Evolutionary conservation across 805 yeast genomes (phyloP), one percentile per base, ranked within the genome.

Genomic region (Suhomyces vadensis): DNA sequence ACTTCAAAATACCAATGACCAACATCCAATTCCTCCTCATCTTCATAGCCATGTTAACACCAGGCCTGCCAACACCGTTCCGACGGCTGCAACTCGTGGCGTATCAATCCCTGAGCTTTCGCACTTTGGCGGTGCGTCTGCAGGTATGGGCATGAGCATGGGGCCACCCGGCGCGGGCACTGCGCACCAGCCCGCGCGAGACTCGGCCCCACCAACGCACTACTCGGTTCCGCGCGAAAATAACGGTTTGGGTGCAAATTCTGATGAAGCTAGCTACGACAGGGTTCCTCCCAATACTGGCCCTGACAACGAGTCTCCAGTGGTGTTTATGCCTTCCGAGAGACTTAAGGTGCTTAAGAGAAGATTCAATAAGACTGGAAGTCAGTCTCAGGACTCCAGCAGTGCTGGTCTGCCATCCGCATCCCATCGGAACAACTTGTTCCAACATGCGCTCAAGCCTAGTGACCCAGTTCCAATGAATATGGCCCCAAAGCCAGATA

Each of bases 241-340:
- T 7, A 13, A 36, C 25, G 13, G 29, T 22, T 6, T n/a, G 21
- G 26, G 1, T n/a, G 27, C 39, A 5, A 20, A 36, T 10, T 17
- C 16, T 13, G 38, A 19, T 20, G 36, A 23, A 25, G 16, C n/a
- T n/a, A n/a, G n/a, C n/a, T n/a, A 16, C 33, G 9, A 29, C 14
- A 20, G 16, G n/a, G 33, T 33, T 13, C 39, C 46, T 1, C 42
- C 33, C 6, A 16, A 8, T 20, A 20, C 20, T 2, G 33, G 10
- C 16, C 31, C 33, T 10, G 33, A 25, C 10, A 26, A 13, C 14
- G 17, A 11, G 5, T 10, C 39, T 16, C 23, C 11, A n/a, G 38
- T 46, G n/a, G 35, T 48, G 6, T 60, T 61, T 37, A 31, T 60
- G 22, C 67, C 67, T 6, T 52, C 39, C 37, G 65, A 62, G 46